Conservation (phyloP, 2,329 filamentous ascomycete genomes). For the Xylariaceae sp. region DNA sequence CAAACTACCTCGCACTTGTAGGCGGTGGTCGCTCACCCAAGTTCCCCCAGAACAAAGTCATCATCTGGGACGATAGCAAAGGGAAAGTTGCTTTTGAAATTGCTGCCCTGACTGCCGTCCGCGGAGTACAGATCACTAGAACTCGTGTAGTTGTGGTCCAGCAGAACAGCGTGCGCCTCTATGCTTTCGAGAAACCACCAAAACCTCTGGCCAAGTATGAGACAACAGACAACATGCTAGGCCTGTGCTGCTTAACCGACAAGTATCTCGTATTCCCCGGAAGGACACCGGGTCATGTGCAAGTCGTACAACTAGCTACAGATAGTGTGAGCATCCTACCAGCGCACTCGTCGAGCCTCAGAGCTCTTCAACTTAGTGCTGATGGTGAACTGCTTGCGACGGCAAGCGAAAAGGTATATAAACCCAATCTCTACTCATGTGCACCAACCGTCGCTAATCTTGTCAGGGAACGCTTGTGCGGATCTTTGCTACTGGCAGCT, state of each 20-base stretch:
- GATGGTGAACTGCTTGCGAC: slow-evolving; percentile 86
- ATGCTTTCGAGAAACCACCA: slow-evolving; percentile 76
- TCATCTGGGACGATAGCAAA: slow-evolving; percentile 91
- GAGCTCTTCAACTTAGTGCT: slow-evolving; percentile 78
- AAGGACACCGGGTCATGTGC: slow-evolving; percentile 85
- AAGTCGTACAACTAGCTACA: slow-evolving; percentile 78
- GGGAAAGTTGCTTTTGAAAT: slow-evolving; percentile 76
- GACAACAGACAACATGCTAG: slow-evolving; percentile 83
- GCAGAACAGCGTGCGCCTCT: slow-evolving; percentile 81
- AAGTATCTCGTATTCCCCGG: slow-evolving; percentile 83
- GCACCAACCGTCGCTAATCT: slow-evolving; percentile 32
- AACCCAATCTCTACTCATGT: neutral
- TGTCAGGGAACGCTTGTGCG: slow-evolving; percentile 81
- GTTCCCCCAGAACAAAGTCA: slow-evolving; percentile 86
- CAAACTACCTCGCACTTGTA: slow-evolving; percentile 87
- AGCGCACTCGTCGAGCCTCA: slow-evolving; percentile 80
- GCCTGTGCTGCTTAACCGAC: slow-evolving; percentile 77
- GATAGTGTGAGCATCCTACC: slow-evolving; percentile 92
- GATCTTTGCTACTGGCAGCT: slow-evolving; percentile 80
- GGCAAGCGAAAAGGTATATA: slow-evolving; percentile 75
- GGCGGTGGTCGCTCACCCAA: slow-evolving; percentile 86
- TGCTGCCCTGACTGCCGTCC: slow-evolving; percentile 79
- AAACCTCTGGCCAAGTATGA: slow-evolving; percentile 77
- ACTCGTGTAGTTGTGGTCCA: slow-evolving; percentile 81
- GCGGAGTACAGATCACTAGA: slow-evolving; percentile 78